Evolutionary conservation across 2,329 filamentous ascomycete genomes (phyloP), one percentile per base, ranked within the genome.

Genomic region (Nemania bipapillata): DNA sequence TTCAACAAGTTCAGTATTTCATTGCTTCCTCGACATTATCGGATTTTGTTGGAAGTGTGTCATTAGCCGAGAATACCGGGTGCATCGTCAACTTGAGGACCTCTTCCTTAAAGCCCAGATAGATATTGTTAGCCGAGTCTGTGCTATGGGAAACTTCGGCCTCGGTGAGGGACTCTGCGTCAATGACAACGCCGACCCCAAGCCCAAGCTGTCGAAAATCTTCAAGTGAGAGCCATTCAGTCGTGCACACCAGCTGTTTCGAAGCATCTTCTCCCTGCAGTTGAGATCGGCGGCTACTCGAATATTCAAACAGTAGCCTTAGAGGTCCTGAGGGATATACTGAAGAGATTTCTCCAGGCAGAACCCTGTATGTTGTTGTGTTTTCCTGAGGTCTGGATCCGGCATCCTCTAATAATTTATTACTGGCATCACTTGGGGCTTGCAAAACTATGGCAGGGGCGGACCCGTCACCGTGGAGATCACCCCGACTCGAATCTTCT

Each of bases 291-390:
- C 7, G 4, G 22, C 6, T 22, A 15, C 47, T 11, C 12, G 37
- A 56, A 17, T 67, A 63, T 54, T 67, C 65, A 30, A 67, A 63
- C 37, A 59, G 53, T 5, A 67, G 54, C 40, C 59, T 52, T 2
- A 64, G 20, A 22, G 54, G 24, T 3, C 54, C 65, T 1, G n/a
- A 42, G 9, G 15, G 22, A 55, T 59, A 50, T 20, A 67, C 7
- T 7, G 35, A 40, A 40, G 65, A 63, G 3, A 47, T n/a, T 35
- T 64, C 49, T 17, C 65, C 60, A 15, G n/a, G 37, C 8, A 22
- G 3, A 3, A 64, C 15, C 2, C 3, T 32, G 7, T 64, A 63
- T 17, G 47, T 20, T 1, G 2, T 4, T 3, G 47, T 28, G 9
- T 63, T n/a, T 35, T 59, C 22, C 20, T 49, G 50, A 4, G 15